A percentile compares a stretch with the other conserved stretches of the same genome.
Evolutionary conservation across 2,329 filamentous ascomycete genomes (phyloP).

Genomic region (Aspergillus alliaceus): DNA sequence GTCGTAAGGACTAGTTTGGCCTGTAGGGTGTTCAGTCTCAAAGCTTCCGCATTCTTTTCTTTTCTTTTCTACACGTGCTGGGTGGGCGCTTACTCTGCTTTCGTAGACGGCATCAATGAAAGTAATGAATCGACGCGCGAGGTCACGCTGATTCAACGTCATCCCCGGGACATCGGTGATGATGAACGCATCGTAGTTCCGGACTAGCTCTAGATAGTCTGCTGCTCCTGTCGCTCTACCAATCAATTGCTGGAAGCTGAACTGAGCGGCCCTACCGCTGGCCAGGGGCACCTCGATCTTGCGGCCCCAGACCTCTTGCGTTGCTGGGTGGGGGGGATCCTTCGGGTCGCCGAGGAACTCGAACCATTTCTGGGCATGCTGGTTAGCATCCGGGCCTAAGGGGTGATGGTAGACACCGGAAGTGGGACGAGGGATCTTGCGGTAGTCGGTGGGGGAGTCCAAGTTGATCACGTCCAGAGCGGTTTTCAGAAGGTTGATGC

Average conservation of each 20-base stretch:
- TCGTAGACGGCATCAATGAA: constrained; percentile 98
- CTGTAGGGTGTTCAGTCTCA: constrained; percentile 42
- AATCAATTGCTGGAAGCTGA: constrained; percentile 90
- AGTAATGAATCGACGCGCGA: constrained; percentile 91
- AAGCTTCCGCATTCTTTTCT: too few species aligned
- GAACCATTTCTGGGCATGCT: constrained; percentile 94
- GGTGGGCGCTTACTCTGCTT: constrained; percentile 47
- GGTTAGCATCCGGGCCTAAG: constrained; percentile 72
- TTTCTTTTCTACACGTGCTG: neutral
- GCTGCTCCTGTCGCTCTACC: constrained; percentile 85
- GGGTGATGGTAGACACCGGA: constrained; percentile 93
- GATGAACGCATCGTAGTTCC: constrained; percentile 88
- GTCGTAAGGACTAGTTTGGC: constrained; percentile 96
- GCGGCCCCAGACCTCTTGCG: constrained; percentile 87
- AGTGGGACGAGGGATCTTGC: constrained; percentile 89
- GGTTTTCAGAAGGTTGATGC: constrained; percentile 85
- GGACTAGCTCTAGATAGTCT: constrained; percentile 89
- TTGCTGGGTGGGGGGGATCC: constrained; percentile 73
- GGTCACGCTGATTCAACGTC: constrained; percentile 80
- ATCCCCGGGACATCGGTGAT: constrained; percentile 90
- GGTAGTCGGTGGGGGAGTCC: constrained; percentile 93
- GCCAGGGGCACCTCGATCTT: constrained; percentile 85
- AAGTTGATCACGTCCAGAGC: constrained; percentile 88
- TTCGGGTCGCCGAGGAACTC: constrained; percentile 82
- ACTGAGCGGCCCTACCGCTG: constrained; percentile 83